phyloP scores from a whole-genome alignment of 1,284 basidiomycete genomes.

The Cutaneotrichosporon cutaneum region DNA sequence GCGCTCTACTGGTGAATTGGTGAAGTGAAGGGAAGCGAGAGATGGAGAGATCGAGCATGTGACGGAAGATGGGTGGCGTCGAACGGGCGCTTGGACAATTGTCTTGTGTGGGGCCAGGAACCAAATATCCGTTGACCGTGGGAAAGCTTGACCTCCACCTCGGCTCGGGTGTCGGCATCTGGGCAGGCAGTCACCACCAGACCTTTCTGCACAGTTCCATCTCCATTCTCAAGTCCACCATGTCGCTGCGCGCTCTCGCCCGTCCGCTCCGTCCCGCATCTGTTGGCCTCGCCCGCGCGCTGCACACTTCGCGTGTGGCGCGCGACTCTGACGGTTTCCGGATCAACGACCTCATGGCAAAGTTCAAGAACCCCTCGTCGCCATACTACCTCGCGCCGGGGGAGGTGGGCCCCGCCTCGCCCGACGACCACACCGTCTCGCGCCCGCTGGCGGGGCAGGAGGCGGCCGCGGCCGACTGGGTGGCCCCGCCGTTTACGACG shows the following conservation, averaged over 20 bases:
- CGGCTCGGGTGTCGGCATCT: too few relatives aligned
- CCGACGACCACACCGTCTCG: constrained; percentile 41
- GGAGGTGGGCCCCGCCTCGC: constrained; percentile 39
- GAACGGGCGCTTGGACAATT: too few relatives aligned
- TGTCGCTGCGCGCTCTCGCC: too few relatives aligned
- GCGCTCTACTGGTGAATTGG: neutral
- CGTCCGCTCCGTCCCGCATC: neutral
- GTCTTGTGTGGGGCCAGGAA: neutral
- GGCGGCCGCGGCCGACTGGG: constrained; percentile 6
- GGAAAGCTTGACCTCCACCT: neutral
- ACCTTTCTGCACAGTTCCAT: too few relatives aligned
- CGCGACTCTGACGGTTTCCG: neutral
- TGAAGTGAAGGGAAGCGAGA: neutral
- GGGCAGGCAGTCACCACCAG: too few relatives aligned
- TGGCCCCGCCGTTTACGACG: constrained; percentile 2
- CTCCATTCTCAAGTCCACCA: too few relatives aligned
- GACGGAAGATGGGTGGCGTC: neutral
- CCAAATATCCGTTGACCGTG: neutral
- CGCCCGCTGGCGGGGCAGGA: constrained; percentile 22
- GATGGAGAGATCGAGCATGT: neutral
- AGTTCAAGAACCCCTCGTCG: constrained; percentile 43
- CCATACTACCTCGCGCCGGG: constrained; percentile 46
- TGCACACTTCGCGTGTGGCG: neutral
- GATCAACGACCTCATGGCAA: constrained; percentile 31
- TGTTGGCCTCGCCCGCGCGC: neutral